Evolutionary conservation across 257 asterid species (phyloP).

Genomic region (Lantana camara): DNA sequence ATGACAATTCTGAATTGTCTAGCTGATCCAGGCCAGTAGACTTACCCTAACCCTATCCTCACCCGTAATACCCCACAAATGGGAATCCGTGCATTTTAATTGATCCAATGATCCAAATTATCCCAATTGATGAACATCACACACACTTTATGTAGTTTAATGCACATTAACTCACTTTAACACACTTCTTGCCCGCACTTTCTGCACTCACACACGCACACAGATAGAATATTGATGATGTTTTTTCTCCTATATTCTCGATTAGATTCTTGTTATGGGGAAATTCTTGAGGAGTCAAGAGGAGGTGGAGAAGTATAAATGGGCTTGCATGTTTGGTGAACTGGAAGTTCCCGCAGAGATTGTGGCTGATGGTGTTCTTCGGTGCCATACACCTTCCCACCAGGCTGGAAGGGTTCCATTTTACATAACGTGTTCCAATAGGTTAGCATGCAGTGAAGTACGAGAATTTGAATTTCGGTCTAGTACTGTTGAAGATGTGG

Average conservation of each 20-base stretch:
- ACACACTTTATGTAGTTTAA: too few relatives aligned
- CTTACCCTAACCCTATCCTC: too few relatives aligned
- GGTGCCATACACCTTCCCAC: conserved; percentile 76
- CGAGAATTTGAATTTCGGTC: conserved; percentile 82
- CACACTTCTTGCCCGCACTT: too few relatives aligned
- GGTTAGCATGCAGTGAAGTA: conserved; percentile 96
- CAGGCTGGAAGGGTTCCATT: conserved; percentile 81
- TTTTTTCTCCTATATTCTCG: conserved; percentile 22
- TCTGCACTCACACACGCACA: too few relatives aligned
- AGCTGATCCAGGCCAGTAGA: conserved; percentile 9
- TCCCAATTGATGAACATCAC: too few relatives aligned
- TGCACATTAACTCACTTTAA: too few relatives aligned
- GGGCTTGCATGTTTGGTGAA: conserved; percentile 99
- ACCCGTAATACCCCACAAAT: too few relatives aligned
- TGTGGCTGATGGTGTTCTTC: conserved; percentile 74
- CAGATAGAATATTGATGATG: not conserved
- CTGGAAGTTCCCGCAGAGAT: conserved; percentile 85
- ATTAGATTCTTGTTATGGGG: conserved; percentile 78
- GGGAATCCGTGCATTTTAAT: too few relatives aligned
- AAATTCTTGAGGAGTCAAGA: conserved; percentile 60
- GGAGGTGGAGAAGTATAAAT: conserved; percentile 61
- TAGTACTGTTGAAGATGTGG: conserved; percentile 43
- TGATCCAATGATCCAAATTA: too few relatives aligned
- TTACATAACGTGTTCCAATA: conserved; percentile 83
- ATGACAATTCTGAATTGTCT: conserved; percentile 17